phyloP scores from a whole-genome alignment of 2,329 filamentous ascomycete genomes.

The Didymella segeticola region DNA sequence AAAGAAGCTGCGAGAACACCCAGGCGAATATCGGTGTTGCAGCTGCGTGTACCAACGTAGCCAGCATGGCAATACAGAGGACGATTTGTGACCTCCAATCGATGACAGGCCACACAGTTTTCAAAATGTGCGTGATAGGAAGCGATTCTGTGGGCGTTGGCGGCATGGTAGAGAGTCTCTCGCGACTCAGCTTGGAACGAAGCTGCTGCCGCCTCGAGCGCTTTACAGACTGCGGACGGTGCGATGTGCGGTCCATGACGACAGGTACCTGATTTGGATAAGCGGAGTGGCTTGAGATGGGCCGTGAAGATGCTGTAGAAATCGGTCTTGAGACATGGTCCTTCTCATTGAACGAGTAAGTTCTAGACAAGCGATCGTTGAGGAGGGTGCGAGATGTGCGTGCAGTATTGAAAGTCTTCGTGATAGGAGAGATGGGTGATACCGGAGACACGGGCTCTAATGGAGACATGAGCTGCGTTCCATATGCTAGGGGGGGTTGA shows the following conservation, averaged over 20 bases:
- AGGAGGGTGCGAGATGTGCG: conserved; percentile 5
- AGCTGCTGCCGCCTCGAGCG: conserved; percentile 1
- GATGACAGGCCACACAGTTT: conserved; percentile 74
- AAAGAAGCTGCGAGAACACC: conserved; percentile 74
- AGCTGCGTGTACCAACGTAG: conserved; percentile 69
- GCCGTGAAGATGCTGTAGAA: conserved; percentile 14
- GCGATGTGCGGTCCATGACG: background rate
- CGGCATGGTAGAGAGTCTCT: background rate
- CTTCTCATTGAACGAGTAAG: conserved; percentile 10
- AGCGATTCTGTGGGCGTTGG: conserved; percentile 18
- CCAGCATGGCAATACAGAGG: conserved; percentile 66
- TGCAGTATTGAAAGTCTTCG: conserved; percentile 7
- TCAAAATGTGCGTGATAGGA: conserved; percentile 63
- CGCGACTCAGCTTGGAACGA: background rate
- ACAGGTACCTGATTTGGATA: conserved; percentile 15
- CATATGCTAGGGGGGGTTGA: background rate
- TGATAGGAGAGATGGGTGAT: background rate
- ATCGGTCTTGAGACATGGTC: conserved; percentile 10
- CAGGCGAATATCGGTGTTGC: conserved; percentile 78
- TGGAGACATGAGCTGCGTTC: background rate
- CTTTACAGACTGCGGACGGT: background rate
- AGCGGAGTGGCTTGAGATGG: background rate
- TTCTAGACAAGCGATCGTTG: conserved; percentile 2
- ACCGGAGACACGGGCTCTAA: background rate
- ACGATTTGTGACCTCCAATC: conserved; percentile 58